These are phyloP conservation scores for Hypoxylon rickii DNA, from an alignment of 495 filamentous ascomycete genomes.

Conservation along the genomic window DNA sequence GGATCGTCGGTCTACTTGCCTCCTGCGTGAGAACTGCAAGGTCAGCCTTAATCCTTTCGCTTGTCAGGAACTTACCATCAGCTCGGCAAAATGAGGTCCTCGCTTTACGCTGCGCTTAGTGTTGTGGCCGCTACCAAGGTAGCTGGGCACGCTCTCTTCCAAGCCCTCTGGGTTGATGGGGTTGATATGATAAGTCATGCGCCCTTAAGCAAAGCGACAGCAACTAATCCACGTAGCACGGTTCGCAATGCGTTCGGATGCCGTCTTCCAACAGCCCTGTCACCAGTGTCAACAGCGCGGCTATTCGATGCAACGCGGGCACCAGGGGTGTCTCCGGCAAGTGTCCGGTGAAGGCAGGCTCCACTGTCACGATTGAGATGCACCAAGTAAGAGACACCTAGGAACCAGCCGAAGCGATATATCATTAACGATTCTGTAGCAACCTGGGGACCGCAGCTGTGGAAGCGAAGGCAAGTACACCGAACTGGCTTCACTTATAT, in stretches of 20 bases:
- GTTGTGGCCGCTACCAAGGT: slow-evolving; percentile 37
- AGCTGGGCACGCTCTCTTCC: slow-evolving; percentile 44
- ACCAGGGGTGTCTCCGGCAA: slow-evolving; percentile 26
- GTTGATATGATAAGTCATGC: slow-evolving; percentile 42
- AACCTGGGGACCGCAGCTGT: slow-evolving; percentile 52
- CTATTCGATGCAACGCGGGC: slow-evolving; percentile 48
- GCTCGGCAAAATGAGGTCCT: slow-evolving; percentile 40
- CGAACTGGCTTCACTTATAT: too few relatives aligned
- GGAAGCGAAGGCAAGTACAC: too few relatives aligned
- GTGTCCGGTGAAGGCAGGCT: slow-evolving; percentile 44
- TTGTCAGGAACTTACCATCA: background rate
- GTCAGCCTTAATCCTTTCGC: background rate
- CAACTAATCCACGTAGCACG: slow-evolving; percentile 24
- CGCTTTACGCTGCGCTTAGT: slow-evolving; percentile 31
- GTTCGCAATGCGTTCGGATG: slow-evolving; percentile 41
- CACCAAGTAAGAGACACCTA: slow-evolving; percentile 39
- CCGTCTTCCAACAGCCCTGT: slow-evolving; percentile 46
- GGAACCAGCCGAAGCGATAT: slow-evolving; percentile 1
- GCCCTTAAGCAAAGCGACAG: background rate
- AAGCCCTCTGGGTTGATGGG: slow-evolving; percentile 45
- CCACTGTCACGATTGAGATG: slow-evolving; percentile 54
- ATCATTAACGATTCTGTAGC: slow-evolving; percentile 42
- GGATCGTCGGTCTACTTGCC: slow-evolving; percentile 27
- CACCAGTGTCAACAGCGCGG: slow-evolving; percentile 45
- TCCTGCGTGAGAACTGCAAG: slow-evolving; percentile 11